Conservation (phyloP, 2,329 filamentous ascomycete species). For the Diplodia intermedia region DNA sequence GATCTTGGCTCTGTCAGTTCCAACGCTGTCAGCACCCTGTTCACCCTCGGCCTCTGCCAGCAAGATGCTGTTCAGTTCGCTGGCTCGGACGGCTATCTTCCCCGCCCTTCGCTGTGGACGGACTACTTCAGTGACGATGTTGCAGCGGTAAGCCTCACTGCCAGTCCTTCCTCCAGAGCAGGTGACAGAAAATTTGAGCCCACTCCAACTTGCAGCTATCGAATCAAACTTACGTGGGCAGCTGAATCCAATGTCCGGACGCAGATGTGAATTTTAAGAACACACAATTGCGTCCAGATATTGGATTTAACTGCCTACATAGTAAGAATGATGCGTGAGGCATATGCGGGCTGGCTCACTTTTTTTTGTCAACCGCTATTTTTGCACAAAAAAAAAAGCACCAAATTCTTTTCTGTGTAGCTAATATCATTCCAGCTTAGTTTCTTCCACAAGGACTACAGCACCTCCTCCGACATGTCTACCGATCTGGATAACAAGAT, state of each 20-base stretch:
- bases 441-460: constrained; percentile 60
- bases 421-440: constrained; percentile 40
- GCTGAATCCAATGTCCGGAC: too few relatives aligned
- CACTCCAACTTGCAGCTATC: too few relatives aligned
- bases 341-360: too few relatives aligned
- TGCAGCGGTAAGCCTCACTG: constrained; percentile 48
- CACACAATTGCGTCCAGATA: too few relatives aligned
- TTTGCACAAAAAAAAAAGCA: too few relatives aligned
- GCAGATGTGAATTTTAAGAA: too few relatives aligned
- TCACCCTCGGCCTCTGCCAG: constrained; percentile 60
- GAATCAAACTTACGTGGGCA: too few relatives aligned
- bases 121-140: constrained; percentile 55
- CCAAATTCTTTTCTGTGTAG: constrained; percentile 34
- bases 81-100: constrained; percentile 48
- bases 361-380: too few relatives aligned
- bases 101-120: constrained; percentile 58
- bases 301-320: too few relatives aligned
- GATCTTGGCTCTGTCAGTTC: constrained; percentile 56
- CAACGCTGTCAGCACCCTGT: constrained; percentile 51
- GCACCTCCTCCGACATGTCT: constrained; percentile 45
- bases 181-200: too few relatives aligned
- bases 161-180: too few relatives aligned
- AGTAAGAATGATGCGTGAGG: too few relatives aligned
- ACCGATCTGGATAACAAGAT: constrained; percentile 53
- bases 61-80: constrained; percentile 59